phyloP scores from a whole-genome alignment of 495 filamentous ascomycete genomes.

The Xylaria nigripes region DNA sequence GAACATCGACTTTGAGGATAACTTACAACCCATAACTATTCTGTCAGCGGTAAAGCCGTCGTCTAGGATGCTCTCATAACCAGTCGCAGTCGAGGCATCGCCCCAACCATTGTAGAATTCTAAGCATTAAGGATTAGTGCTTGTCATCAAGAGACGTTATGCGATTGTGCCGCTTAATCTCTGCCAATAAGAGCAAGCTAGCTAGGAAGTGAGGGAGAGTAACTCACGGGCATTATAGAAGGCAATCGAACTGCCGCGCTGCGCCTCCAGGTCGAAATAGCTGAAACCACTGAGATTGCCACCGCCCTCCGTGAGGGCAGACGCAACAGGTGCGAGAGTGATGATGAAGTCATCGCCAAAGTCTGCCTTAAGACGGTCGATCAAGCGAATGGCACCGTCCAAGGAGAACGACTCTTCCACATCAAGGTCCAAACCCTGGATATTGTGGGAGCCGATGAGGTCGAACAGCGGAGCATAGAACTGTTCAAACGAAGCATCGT shows the following conservation, averaged over 20 bases:
- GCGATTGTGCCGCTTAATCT: not conserved
- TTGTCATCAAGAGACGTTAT: not conserved
- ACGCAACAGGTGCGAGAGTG: slow-evolving; percentile 71
- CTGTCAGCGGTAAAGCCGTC: slow-evolving; percentile 57
- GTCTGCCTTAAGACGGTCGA: slow-evolving; percentile 66
- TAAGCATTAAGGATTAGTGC: slow-evolving; percentile 24
- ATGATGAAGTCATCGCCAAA: slow-evolving; percentile 65
- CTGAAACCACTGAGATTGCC: slow-evolving; percentile 65
- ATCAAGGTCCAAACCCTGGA: slow-evolving; percentile 76
- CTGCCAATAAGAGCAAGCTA: not conserved
- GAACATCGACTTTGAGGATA: not conserved
- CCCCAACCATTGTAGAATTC: slow-evolving; percentile 87
- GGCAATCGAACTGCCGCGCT: slow-evolving; percentile 55
- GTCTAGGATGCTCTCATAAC: slow-evolving; percentile 53
- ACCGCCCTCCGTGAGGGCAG: slow-evolving; percentile 50
- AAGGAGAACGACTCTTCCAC: slow-evolving; percentile 76
- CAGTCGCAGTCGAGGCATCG: slow-evolving; percentile 45
- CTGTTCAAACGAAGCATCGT: slow-evolving; percentile 48
- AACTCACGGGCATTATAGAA: slow-evolving; percentile 59
- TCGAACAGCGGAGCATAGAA: slow-evolving; percentile 59
- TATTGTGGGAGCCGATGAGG: slow-evolving; percentile 48
- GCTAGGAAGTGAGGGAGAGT: not conserved
- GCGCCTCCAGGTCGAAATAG: slow-evolving; percentile 61
- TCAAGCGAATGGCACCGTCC: slow-evolving; percentile 59
- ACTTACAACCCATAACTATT: slow-evolving; percentile 51